Evolutionary conservation across 2,329 filamentous ascomycete genomes (phyloP).

Genomic region (Ophiocordyceps camponoti-leonardi): DNA sequence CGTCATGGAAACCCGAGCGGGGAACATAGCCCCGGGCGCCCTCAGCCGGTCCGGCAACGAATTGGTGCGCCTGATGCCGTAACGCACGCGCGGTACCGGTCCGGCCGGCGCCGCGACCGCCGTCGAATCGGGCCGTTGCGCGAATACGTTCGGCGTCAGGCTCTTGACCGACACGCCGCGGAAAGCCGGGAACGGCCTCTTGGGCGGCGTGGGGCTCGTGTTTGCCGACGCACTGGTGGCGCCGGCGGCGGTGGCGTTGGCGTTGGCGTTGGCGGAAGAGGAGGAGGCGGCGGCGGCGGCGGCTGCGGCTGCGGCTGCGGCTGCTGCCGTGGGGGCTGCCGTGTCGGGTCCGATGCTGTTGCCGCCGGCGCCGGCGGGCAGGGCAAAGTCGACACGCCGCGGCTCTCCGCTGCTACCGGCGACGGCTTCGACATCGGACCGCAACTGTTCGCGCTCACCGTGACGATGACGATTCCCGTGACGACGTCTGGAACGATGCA

Average conservation of each 20-base stretch:
- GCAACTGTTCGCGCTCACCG: slow-evolving; percentile 1
- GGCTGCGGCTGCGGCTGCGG: slow-evolving; percentile 4
- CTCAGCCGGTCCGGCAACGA: slow-evolving; percentile 55
- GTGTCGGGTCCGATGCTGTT: background rate
- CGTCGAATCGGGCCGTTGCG: slow-evolving; percentile 19
- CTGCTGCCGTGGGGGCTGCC: background rate
- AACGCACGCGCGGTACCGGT: slow-evolving; percentile 37
- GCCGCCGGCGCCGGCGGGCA: slow-evolving; percentile 7
- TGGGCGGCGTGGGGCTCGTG: slow-evolving; percentile 1
- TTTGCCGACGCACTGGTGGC: slow-evolving; percentile 11
- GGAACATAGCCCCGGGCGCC: slow-evolving; percentile 31
- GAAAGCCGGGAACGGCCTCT: slow-evolving; percentile 33
- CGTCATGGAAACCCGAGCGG: slow-evolving; percentile 23
- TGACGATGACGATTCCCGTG: slow-evolving; percentile 18
- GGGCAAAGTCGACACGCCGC: slow-evolving; percentile 41
- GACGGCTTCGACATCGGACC: background rate
- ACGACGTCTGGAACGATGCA: slow-evolving; percentile 18
- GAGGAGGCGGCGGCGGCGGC: slow-evolving; percentile 11
- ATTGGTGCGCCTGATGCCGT: slow-evolving; percentile 50
- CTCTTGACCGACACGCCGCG: slow-evolving; percentile 48
- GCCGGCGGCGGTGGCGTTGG: slow-evolving; percentile 6
- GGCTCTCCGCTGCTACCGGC: slow-evolving; percentile 20
- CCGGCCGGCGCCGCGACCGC: slow-evolving; percentile 16
- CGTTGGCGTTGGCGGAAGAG: slow-evolving; percentile 1
- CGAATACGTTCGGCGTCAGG: slow-evolving; percentile 56